These are phyloP conservation scores for Ordospora pajunii DNA, from an alignment of 371 early-diverging fungal species.

Conservation along the genomic window DNA sequence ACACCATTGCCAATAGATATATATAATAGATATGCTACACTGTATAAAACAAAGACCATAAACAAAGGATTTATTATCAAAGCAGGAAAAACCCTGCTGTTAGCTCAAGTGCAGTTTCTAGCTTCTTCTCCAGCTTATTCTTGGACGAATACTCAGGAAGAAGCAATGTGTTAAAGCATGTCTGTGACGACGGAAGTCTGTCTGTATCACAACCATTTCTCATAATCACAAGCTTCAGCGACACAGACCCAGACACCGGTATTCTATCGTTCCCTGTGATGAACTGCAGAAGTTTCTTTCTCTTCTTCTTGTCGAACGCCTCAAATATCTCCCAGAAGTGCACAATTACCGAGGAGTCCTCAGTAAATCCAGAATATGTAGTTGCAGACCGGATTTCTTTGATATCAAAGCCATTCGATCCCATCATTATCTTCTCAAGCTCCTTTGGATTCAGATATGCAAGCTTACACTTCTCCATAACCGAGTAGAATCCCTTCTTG, in stretches of 20 bases:
- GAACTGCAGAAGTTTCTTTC: slow-evolving; percentile 81
- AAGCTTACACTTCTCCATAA: slow-evolving; percentile 64
- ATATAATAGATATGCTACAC: too few species aligned
- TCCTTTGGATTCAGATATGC: slow-evolving; percentile 68
- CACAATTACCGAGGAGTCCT: slow-evolving; percentile 63
- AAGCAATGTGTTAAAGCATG: slow-evolving; percentile 84
- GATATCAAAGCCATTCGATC: slow-evolving; percentile 75
- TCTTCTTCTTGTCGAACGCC: slow-evolving; percentile 67
- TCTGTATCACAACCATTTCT: slow-evolving; percentile 91
- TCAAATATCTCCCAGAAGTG: slow-evolving; percentile 86
- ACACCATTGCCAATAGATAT: too few species aligned
- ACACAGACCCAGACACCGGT: slow-evolving; percentile 78
- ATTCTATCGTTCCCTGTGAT: slow-evolving; percentile 89
- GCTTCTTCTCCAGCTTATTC: slow-evolving; percentile 72
- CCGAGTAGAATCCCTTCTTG: slow-evolving; percentile 73
- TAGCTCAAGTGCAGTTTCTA: slow-evolving; percentile 81
- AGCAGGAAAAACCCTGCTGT: slow-evolving; percentile 87
- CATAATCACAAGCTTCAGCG: slow-evolving; percentile 81
- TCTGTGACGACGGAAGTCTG: slow-evolving; percentile 80
- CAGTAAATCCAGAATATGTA: slow-evolving; percentile 65
- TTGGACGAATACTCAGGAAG: slow-evolving; percentile 76
- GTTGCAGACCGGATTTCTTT: slow-evolving; percentile 70
- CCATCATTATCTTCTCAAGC: slow-evolving; percentile 82
- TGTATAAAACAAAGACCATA: neutral
- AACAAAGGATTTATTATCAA: slow-evolving; percentile 25